A percentile compares a stretch with the other conserved stretches of the same genome.
Conservation (phyloP, 495 filamentous ascomycete genomes). For the Rhizodiscina lignyota region DNA sequence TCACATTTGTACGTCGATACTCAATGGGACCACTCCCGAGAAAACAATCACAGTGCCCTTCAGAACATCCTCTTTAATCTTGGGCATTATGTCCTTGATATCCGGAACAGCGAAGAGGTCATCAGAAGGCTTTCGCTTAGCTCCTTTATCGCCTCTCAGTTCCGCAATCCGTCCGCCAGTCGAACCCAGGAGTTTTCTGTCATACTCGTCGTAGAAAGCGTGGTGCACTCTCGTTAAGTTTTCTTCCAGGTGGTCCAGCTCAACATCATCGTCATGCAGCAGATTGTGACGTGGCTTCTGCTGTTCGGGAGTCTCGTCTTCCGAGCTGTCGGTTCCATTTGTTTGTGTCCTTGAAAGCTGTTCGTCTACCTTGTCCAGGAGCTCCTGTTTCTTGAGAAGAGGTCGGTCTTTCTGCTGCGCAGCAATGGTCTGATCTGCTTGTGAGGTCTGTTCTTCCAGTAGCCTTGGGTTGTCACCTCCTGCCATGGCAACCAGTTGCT, state of each 20-base stretch:
- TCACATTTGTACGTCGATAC: slow-evolving; percentile 49
- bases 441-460: slow-evolving; percentile 55
- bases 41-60: slow-evolving; percentile 58
- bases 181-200: slow-evolving; percentile 28
- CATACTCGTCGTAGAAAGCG: slow-evolving; percentile 71
- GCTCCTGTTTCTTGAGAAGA: slow-evolving; percentile 71
- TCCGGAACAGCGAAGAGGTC: slow-evolving; percentile 64
- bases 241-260: slow-evolving; percentile 55
- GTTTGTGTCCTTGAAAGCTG: slow-evolving; percentile 27
- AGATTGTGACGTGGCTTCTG: slow-evolving; percentile 53
- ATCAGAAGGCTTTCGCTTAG: slow-evolving; percentile 29
- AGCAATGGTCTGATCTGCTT: slow-evolving; percentile 71
- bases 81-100: slow-evolving; percentile 63
- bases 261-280: slow-evolving; percentile 68
- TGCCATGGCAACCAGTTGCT: slow-evolving; percentile 63
- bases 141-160: slow-evolving; percentile 35
- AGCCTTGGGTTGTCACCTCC: slow-evolving; percentile 53
- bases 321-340: slow-evolving; percentile 26
- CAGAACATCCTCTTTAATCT: slow-evolving; percentile 58
- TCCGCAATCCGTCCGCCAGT: slow-evolving; percentile 43
- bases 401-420: slow-evolving; percentile 82
- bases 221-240: slow-evolving; percentile 60
- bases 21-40: slow-evolving; percentile 73
- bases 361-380: slow-evolving; percentile 71
- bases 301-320: slow-evolving; percentile 27